Evolutionary conservation across 176 grass and related monocot genomes (phyloP).

Genomic region (Ananas comosus): DNA sequence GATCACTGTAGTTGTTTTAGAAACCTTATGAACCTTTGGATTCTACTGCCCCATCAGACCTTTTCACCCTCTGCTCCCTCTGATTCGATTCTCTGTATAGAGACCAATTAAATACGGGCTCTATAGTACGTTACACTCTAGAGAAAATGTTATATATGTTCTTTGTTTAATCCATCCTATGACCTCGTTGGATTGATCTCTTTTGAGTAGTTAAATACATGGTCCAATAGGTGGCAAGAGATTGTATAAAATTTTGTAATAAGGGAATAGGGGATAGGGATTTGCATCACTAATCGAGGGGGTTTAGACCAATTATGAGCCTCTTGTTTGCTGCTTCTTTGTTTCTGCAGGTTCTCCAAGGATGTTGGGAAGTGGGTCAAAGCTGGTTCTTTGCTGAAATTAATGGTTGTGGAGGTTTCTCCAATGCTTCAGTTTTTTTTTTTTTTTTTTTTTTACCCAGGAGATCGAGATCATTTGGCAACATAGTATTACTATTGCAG

Average conservation of each 20-base stretch:
- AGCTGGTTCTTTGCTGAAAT: constrained; percentile 2
- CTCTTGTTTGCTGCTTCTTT: not conserved
- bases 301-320: too few species aligned
- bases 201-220: not conserved
- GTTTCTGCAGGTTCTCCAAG: not conserved
- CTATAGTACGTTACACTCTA: not conserved
- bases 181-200: not conserved
- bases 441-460: not conserved
- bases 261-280: not conserved
- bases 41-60: not conserved
- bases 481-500: too few species aligned
- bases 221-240: not conserved
- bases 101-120: not conserved
- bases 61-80: not conserved
- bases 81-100: constrained; percentile 3
- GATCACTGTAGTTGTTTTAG: not conserved
- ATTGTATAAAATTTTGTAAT: not conserved
- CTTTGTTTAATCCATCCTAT: not conserved
- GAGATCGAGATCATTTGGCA: too few species aligned
- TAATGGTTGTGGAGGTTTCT: constrained; percentile 4
- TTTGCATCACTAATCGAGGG: not conserved
- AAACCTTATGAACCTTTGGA: not conserved
- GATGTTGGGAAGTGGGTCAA: not conserved
- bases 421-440: not conserved
- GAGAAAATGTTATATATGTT: not conserved